Conservation (phyloP, 352 stramenopile genomes). For the Globisporangium barbulae region DNA sequence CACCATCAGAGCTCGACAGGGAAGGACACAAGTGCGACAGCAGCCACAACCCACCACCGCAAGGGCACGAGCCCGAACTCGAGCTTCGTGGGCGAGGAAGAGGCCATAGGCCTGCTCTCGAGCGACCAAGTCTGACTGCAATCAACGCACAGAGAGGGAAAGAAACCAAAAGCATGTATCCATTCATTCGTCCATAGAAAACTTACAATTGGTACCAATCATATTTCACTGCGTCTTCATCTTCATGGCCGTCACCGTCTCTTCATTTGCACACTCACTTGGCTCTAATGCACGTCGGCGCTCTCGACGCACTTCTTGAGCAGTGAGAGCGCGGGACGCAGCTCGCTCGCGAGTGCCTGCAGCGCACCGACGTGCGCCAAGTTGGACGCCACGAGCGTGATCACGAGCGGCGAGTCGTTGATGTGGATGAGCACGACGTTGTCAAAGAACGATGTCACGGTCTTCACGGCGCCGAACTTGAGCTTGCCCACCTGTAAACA, state of each 20-base stretch:
- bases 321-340: constrained; percentile 55
- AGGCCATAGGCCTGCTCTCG: constrained; percentile 11
- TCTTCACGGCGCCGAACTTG: constrained; percentile 70
- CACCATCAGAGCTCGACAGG: background rate
- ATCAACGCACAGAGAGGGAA: background rate
- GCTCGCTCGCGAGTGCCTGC: constrained; percentile 48
- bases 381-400: constrained; percentile 70
- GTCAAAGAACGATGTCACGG: constrained; percentile 72
- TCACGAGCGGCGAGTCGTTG: constrained; percentile 71
- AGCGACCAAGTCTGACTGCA: constrained; percentile 8
- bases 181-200: constrained; percentile 11
- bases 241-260: background rate
- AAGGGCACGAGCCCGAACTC: constrained; percentile 17
- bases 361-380: constrained; percentile 58
- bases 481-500: constrained; percentile 64
- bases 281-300: constrained; percentile 47
- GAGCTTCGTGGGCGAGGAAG: constrained; percentile 19
- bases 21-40: background rate
- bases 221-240: background rate
- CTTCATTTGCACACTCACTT: background rate
- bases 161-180: constrained; percentile 5
- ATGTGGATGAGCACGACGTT: constrained; percentile 74
- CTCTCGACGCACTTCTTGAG: constrained; percentile 75
- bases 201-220: background rate
- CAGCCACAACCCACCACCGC: constrained; percentile 17